A percentile compares a stretch with the other conserved stretches of the same genome.
Conservation (phyloP, 495 filamentous ascomycete genomes). For the Thermochaetoides thermophila region DNA sequence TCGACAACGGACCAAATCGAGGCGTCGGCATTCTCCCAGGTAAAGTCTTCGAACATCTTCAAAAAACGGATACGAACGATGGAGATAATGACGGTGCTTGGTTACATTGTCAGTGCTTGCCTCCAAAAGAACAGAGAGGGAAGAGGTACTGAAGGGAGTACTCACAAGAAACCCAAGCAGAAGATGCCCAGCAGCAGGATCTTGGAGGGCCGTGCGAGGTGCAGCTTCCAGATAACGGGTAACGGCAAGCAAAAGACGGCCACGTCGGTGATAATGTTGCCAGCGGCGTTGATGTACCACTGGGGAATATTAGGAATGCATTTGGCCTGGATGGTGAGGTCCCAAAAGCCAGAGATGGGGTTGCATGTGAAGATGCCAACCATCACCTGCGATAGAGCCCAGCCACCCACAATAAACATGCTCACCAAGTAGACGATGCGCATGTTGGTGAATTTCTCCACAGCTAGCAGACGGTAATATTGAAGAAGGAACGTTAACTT, state of each 20-base stretch:
- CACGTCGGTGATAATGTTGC: slow-evolving; percentile 27
- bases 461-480: slow-evolving; percentile 22
- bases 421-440: slow-evolving; percentile 11
- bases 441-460: slow-evolving; percentile 16
- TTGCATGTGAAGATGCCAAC: slow-evolving; percentile 18
- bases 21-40: slow-evolving; percentile 35
- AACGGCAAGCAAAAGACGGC: slow-evolving; percentile 22
- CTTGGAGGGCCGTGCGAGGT: slow-evolving; percentile 22
- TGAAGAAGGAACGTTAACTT: slow-evolving; percentile 21
- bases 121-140: too few relatives aligned
- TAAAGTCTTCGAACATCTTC: slow-evolving; percentile 26
- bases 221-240: slow-evolving; percentile 21
- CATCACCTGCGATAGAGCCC: slow-evolving; percentile 14
- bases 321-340: slow-evolving; percentile 5
- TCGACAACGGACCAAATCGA: slow-evolving; percentile 41
- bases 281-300: slow-evolving; percentile 22
- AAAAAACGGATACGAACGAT: slow-evolving; percentile 33
- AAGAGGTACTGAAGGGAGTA: slow-evolving; percentile 1
- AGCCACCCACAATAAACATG: slow-evolving; percentile 18
- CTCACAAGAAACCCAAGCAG: slow-evolving; percentile 25
- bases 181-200: slow-evolving; percentile 23
- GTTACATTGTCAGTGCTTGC: too few relatives aligned
- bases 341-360: slow-evolving; percentile 19
- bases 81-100: slow-evolving; percentile 34
- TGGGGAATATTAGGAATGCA: slow-evolving; percentile 18